These are phyloP conservation scores for Lactuca saligna DNA, from an alignment of 129 eudicot genomes.

Conservation along the genomic window DNA sequence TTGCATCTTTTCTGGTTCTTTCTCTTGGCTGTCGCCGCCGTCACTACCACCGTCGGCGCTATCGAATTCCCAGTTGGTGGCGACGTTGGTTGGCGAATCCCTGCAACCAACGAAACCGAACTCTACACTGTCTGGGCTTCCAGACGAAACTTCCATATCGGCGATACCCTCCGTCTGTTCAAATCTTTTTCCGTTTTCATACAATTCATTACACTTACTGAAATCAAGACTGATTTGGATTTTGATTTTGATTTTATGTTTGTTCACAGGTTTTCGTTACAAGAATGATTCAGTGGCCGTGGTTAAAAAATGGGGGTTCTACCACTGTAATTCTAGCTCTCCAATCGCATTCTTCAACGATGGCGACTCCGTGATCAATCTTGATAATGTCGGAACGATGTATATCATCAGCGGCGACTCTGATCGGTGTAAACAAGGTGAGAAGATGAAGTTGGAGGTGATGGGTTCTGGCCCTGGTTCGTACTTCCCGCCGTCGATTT, in stretches of 20 bases:
- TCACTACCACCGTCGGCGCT: conserved; percentile 20
- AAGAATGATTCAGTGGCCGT: conserved; percentile 54
- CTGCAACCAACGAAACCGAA: conserved; percentile 31
- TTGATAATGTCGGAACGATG: conserved; percentile 42
- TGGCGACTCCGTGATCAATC: conserved; percentile 45
- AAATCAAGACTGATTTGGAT: not conserved
- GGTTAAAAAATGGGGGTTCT: conserved; percentile 64
- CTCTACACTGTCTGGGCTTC: conserved; percentile 44
- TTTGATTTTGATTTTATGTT: not conserved
- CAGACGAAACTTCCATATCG: conserved; percentile 29
- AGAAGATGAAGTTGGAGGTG: conserved; percentile 49
- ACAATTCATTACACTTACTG: not conserved
- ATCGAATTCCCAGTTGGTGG: conserved; percentile 37
- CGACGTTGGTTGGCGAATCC: conserved; percentile 42
- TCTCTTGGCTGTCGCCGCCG: not conserved
- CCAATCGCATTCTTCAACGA: conserved; percentile 38
- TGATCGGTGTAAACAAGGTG: conserved; percentile 59
- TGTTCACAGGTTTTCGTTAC: conserved; percentile 63
- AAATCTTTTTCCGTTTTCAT: not conserved
- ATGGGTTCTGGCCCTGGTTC: conserved; percentile 13
- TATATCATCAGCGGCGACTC: conserved; percentile 61
- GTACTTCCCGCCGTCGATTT: conserved; percentile 18
- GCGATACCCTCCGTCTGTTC: conserved; percentile 46
- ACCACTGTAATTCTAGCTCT: conserved; percentile 52
- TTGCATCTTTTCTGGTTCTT: conserved; percentile 1